Percentiles rank a stretch among this genome's conserved stretches.
Evolutionary conservation across 257 asterid genomes (phyloP).

Genomic region (Solanum tacnaense): DNA sequence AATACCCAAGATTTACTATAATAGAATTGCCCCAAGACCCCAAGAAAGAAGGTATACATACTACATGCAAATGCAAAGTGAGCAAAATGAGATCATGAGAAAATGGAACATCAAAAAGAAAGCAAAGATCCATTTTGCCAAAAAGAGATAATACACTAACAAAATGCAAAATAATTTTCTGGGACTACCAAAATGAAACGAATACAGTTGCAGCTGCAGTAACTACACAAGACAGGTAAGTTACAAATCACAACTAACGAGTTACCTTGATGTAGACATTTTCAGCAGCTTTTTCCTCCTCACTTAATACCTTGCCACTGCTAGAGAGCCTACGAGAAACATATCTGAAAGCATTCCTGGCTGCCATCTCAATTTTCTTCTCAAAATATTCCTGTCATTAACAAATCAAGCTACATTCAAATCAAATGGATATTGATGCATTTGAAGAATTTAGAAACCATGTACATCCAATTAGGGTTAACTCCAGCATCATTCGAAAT

Average conservation of each 20-base stretch:
- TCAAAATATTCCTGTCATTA: constrained; percentile 21
- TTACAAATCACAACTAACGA: not conserved
- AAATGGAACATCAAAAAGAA: not conserved
- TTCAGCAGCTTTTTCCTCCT: constrained; percentile 99
- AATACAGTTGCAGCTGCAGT: not conserved
- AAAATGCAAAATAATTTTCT: not conserved
- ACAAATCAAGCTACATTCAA: not conserved
- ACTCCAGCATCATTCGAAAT: not conserved
- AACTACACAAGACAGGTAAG: not conserved
- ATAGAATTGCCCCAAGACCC: not conserved
- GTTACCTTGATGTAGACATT: constrained; percentile 82
- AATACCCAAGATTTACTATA: not conserved
- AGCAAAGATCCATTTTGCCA: not conserved
- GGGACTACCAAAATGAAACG: not conserved
- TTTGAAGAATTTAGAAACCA: not conserved
- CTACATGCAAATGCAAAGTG: not conserved
- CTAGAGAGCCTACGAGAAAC: constrained; percentile 73
- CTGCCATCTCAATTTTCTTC: constrained; percentile 39
- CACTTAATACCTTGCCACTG: constrained; percentile 60
- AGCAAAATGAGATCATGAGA: not conserved
- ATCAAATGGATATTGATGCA: not conserved
- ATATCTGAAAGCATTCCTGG: constrained; percentile 57
- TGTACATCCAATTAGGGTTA: not conserved
- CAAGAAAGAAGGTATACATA: not conserved
- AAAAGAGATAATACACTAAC: not conserved